Evolutionary conservation across 805 yeast species (phyloP), one percentile per base, ranked within the genome.

Genomic region (Ogataea haglerorum): DNA sequence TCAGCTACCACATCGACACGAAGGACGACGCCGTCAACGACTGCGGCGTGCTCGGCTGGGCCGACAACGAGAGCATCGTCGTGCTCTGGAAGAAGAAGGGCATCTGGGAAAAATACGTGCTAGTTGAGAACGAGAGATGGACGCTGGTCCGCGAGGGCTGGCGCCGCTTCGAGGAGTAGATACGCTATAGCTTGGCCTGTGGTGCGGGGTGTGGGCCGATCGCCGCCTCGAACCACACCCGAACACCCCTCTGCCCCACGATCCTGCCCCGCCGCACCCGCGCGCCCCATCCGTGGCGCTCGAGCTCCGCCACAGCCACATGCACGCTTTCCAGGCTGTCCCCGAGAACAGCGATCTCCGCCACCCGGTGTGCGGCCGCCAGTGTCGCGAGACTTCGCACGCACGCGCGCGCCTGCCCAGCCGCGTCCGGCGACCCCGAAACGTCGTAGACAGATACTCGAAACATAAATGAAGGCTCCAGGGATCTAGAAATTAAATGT

Each of bases 51-150:
- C 45, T 78, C 18, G 95, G 91, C 1, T 87, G 95, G 95, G 70
- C 82, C 1, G 80, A 80, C 6, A 88, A 85, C 48, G 87, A 80
- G 47, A 70, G 83, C 10, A 64, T 91, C 5, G 72, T 88, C 0
- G 72, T 90, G 1, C 65, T 91, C 3, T 89, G 97, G 96, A 73
- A 76, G 43, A 63, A 66, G 30, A 72, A 78, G 46, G 81, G 82
- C 4, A 79, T 80, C 21, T 87, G 96, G 96, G 97, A 91, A 57
- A 87, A 85, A 58, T 91, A 85, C 59, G 78, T 71, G 10, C 78
- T 91, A 26, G 69, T 77, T 10, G 88, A 81, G 50, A 73, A 67
- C 42, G 65, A 62, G 25, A 55, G 47, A 19, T 80, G 79, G 75
- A 82, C 76, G 48, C 58, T 85, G 13, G 70, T 79, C 2, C 66